Evolutionary conservation across 192 early-diverging fungal species (phyloP), one percentile per base, ranked within the genome.

Genomic region (Coemansia sp.): DNA sequence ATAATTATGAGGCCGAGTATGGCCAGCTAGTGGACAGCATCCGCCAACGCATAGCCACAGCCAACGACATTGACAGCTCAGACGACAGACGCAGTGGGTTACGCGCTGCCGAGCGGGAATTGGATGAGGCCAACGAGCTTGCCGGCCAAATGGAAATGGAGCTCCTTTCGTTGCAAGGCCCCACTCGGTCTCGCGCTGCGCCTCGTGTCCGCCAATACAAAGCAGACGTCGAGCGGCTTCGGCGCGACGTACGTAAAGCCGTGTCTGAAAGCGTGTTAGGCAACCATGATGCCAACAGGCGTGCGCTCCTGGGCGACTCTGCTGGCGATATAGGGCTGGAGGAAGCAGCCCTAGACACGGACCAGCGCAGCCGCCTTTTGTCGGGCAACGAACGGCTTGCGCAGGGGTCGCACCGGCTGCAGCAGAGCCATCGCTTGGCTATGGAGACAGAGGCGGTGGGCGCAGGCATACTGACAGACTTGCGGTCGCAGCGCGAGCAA

Each of bases 101-200:
- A 51, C 59, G 69, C 26, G 67, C 92, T 15, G 82, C 89, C 24
- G 89, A 94, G 69, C 84, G 94, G 64, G 93, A 95, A 72, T 77
- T 96, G 26, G 92, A 94, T 34, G 96, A 98, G 71, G 92, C 91
- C 6, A 89, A 91, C 66, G 96, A 97, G 66, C 93, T 98, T 62
- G 92, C 94, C 49, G 88, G 87, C 56, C 94, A 96, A 85, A 93
- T 98, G 90, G 96, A 97, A 70, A 91, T 95, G 79, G 96, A 98
- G 71, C 83, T 95, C 8, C 70, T 91, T 20, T 91, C 93, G 24
- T 82, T 95, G 15, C 85, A 89, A 14, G 78, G 86, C 2, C 73
- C 89, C 15, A 69, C 80, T 12, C 88, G 89, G 48, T 85, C 83
- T 58, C 88, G 88, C 44, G 83, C 92, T 4, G 87, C 90, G 49